Evolutionary conservation across 192 early-diverging fungal species (phyloP).

Genomic region (Coemansia sp.): DNA sequence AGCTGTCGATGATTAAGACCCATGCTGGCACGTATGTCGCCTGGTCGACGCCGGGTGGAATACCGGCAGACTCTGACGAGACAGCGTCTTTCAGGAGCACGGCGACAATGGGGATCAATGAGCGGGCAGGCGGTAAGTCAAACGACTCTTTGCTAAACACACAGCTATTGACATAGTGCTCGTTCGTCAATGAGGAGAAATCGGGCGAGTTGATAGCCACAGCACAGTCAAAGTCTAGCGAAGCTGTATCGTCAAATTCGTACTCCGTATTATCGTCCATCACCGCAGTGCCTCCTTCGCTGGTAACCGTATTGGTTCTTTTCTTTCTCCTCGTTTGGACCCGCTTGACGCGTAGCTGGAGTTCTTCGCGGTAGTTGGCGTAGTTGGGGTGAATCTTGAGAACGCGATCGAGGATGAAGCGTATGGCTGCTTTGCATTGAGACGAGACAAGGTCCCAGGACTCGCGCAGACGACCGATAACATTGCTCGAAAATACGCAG

Average conservation of each 20-base stretch:
- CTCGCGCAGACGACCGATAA: conserved; percentile 29
- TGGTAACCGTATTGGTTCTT: neutral
- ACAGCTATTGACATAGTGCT: conserved; percentile 41
- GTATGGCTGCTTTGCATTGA: conserved; percentile 37
- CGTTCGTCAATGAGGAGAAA: conserved; percentile 35
- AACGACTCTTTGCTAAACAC: conserved; percentile 44
- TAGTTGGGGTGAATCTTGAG: conserved; percentile 54
- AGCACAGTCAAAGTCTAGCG: conserved; percentile 54
- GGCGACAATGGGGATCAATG: conserved; percentile 52
- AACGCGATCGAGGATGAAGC: conserved; percentile 43
- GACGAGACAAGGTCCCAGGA: conserved; percentile 43
- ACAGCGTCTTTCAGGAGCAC: conserved; percentile 54
- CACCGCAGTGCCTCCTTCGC: neutral
- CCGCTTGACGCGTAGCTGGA: conserved; percentile 34
- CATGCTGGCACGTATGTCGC: conserved; percentile 11
- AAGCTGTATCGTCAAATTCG: conserved; percentile 8
- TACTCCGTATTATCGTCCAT: neutral
- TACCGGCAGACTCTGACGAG: conserved; percentile 22
- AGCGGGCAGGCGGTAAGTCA: conserved; percentile 44
- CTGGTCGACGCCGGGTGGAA: conserved; percentile 1
- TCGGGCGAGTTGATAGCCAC: conserved; percentile 46
- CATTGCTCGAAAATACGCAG: conserved; percentile 44
- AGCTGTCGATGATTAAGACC: conserved; percentile 27
- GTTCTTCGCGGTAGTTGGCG: conserved; percentile 40
- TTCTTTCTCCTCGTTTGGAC: conserved; percentile 20